phyloP scores from a whole-genome alignment of 2,329 filamentous ascomycete genomes.

The Colletotrichum spaethianum region DNA sequence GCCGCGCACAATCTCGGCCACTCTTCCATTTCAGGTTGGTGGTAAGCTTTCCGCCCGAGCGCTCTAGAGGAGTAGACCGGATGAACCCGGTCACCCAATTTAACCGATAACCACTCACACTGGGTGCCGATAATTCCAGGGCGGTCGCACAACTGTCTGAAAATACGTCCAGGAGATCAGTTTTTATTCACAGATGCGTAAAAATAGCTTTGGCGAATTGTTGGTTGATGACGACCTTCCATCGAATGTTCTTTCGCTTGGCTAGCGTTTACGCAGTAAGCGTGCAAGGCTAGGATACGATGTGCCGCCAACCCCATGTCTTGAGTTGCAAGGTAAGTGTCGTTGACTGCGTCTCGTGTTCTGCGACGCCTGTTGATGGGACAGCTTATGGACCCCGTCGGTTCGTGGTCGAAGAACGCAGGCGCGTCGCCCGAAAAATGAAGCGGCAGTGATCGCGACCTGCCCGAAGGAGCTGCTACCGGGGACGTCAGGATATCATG shows the following conservation, averaged over 20 bases:
- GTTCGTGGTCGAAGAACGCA: not conserved
- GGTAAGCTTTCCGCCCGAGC: slow-evolving; percentile 30
- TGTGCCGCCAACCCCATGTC: slow-evolving; percentile 4
- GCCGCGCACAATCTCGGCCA: slow-evolving; percentile 38
- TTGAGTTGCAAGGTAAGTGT: not conserved
- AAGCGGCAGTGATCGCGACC: slow-evolving; percentile 7
- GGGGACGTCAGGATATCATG: not conserved
- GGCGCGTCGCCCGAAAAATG: slow-evolving; percentile 1
- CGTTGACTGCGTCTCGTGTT: not conserved
- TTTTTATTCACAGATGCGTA: slow-evolving; percentile 1
- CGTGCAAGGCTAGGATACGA: slow-evolving; percentile 12
- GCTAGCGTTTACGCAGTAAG: slow-evolving; percentile 10
- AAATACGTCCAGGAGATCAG: slow-evolving; percentile 8
- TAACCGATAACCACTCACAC: slow-evolving; percentile 12
- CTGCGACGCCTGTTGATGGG: not conserved
- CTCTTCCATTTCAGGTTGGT: slow-evolving; percentile 41
- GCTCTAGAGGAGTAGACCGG: slow-evolving; percentile 24
- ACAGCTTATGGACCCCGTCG: not conserved
- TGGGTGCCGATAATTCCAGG: not conserved
- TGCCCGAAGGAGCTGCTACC: slow-evolving; percentile 3
- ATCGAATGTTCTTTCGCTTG: slow-evolving; percentile 29
- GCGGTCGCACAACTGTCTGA: slow-evolving; percentile 4
- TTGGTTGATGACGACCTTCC: slow-evolving; percentile 10
- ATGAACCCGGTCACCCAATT: slow-evolving; percentile 34
- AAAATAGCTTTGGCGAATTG: not conserved